Percentiles rank a stretch among this genome's conserved stretches.
Conservation (phyloP, 169 alveolate species). For the Besnoitia besnoiti region DNA sequence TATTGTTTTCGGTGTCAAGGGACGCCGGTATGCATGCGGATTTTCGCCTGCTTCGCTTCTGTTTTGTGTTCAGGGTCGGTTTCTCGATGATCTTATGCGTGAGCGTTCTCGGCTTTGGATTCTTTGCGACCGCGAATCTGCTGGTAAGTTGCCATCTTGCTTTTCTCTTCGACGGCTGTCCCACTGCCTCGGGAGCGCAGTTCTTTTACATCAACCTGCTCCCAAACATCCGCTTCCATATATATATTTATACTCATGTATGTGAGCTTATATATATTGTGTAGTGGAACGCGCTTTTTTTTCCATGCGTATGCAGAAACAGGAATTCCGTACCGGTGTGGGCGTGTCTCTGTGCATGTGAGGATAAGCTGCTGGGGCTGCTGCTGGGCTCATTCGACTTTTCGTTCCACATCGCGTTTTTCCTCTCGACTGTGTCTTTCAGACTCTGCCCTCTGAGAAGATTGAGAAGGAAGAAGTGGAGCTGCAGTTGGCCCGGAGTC, state of each 20-base stretch:
- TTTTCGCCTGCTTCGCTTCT: neutral
- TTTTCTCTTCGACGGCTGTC: conserved; percentile 12
- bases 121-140: conserved; percentile 73
- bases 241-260: too few species aligned
- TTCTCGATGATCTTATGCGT: conserved; percentile 74
- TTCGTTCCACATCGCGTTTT: neutral
- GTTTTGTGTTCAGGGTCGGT: conserved; percentile 72
- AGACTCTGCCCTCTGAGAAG: conserved; percentile 46
- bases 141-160: conserved; percentile 59
- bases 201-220: too few species aligned
- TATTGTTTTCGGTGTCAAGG: neutral
- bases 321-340: too few species aligned
- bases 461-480: conserved; percentile 52
- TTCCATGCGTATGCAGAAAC: too few species aligned
- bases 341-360: too few species aligned
- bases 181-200: too few species aligned
- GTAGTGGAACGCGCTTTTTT: too few species aligned
- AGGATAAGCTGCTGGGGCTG: too few species aligned
- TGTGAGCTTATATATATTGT: too few species aligned
- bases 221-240: too few species aligned
- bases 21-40: neutral
- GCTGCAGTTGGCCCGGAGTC: conserved; percentile 49
- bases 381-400: too few species aligned
- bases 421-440: neutral
- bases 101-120: conserved; percentile 73